A percentile compares a stretch with the other conserved stretches of the same genome.
phyloP scores from a whole-genome alignment of 106 monocot species.

The Xerophyta viscosa region DNA sequence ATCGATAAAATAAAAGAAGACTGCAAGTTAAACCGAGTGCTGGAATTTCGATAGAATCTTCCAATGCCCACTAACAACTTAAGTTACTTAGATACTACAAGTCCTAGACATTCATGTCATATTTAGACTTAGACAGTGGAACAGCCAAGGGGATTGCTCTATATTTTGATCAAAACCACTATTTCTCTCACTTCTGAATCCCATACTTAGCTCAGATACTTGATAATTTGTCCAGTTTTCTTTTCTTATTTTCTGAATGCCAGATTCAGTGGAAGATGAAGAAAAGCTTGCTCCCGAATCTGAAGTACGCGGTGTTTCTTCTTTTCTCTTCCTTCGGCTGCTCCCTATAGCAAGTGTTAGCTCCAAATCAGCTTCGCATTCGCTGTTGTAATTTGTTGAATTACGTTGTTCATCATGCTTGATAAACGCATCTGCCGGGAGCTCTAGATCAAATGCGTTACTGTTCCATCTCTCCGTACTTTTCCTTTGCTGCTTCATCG shows the following conservation, averaged over 20 bases:
- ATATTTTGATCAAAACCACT: slow-evolving; percentile 8
- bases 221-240: slow-evolving; percentile 19
- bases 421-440: slow-evolving; percentile 40
- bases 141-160: slow-evolving; percentile 51
- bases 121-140: slow-evolving; percentile 51
- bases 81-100: neutral
- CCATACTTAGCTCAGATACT: slow-evolving; percentile 10
- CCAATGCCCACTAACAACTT: neutral
- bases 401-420: slow-evolving; percentile 10
- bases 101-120: slow-evolving; percentile 29
- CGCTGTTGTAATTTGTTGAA: slow-evolving; percentile 3
- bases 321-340: slow-evolving; percentile 34
- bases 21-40: neutral
- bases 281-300: slow-evolving; percentile 38
- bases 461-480: slow-evolving; percentile 11
- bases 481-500: slow-evolving; percentile 15
- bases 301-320: slow-evolving; percentile 17
- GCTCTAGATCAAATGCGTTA: slow-evolving; percentile 19
- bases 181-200: slow-evolving; percentile 14
- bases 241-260: slow-evolving; percentile 6
- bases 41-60: neutral
- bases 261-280: slow-evolving; percentile 41
- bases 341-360: slow-evolving; percentile 60
- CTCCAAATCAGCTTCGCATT: slow-evolving; percentile 27
- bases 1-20: neutral